These are phyloP conservation scores for Maudiozyma bulderi DNA, from an alignment of 805 yeast species.

Conservation along the genomic window DNA sequence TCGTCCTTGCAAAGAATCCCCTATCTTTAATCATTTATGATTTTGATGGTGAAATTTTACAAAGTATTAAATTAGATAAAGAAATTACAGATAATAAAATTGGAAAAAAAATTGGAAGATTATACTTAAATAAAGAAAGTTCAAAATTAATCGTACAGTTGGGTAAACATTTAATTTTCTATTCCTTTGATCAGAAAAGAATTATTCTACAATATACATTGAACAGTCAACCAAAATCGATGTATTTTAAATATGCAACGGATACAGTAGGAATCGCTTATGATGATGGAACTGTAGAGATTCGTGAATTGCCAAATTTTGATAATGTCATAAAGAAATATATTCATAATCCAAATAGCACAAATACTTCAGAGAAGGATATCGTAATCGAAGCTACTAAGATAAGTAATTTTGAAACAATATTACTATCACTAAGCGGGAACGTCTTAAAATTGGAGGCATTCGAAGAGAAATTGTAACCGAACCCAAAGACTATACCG, in stretches of 20 bases:
- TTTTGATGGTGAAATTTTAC: conserved; percentile 22
- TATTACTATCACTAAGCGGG: conserved; percentile 7
- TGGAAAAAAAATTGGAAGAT: conserved; percentile 2
- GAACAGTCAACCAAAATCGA: conserved; percentile 4
- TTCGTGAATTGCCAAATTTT: conserved; percentile 19
- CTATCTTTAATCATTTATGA: conserved; percentile 19
- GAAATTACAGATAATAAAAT: conserved; percentile 4
- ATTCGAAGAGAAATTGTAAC: background rate
- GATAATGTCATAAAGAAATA: conserved; percentile 8
- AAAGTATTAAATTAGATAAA: conserved; percentile 15
- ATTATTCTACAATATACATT: conserved; percentile 12
- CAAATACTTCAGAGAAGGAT: background rate
- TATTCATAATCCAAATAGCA: conserved; percentile 8
- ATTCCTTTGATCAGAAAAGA: conserved; percentile 27
- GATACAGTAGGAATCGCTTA: conserved; percentile 14
- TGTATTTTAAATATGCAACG: conserved; percentile 9
- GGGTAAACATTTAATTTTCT: conserved; percentile 13
- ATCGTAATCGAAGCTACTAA: conserved; percentile 7
- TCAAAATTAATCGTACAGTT: conserved; percentile 24
- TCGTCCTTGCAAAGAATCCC: conserved; percentile 16
- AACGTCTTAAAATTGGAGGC: conserved; percentile 9
- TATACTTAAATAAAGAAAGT: conserved; percentile 21
- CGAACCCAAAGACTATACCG: background rate
- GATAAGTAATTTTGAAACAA: conserved; percentile 3
- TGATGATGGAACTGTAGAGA: conserved; percentile 16